Conservation (phyloP, 345 rosid species). For the Citrus medica region DNA sequence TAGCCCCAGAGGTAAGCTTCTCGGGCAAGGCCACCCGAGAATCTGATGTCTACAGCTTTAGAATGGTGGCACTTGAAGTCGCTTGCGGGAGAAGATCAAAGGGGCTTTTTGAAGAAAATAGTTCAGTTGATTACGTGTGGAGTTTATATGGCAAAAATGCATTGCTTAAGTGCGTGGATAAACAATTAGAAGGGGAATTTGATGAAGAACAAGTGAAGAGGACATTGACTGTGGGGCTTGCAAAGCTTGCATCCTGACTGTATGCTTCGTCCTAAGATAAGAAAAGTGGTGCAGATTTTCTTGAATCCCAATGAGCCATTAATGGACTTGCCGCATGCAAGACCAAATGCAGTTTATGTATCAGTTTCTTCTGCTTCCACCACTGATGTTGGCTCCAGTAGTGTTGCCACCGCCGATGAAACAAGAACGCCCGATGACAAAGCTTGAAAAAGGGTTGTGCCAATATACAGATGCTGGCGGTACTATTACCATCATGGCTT, state of each 20-base stretch:
- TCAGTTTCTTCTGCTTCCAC: conserved; percentile 8
- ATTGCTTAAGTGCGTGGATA: conserved; percentile 24
- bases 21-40: conserved; percentile 31
- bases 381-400: not conserved
- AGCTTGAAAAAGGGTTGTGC: not conserved
- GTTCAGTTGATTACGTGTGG: conserved; percentile 36
- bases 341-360: conserved; percentile 20
- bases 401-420: not conserved
- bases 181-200: conserved; percentile 12
- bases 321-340: conserved; percentile 27
- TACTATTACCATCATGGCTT: not conserved
- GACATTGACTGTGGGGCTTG: conserved; percentile 26
- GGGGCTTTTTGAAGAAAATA: conserved; percentile 31
- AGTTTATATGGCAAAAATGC: conserved; percentile 15
- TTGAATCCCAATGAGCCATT: conserved; percentile 32
- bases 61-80: conserved; percentile 36
- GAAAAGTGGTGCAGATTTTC: conserved; percentile 39
- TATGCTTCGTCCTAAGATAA: conserved; percentile 23
- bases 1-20: conserved; percentile 33
- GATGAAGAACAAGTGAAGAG: conserved; percentile 29
- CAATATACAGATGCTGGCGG: not conserved
- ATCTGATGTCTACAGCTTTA: conserved; percentile 34
- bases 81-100: conserved; percentile 32
- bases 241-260: conserved; percentile 32
- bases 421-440: not conserved